Evolutionary conservation across 441 rosid species (phyloP), one percentile per base, ranked within the genome.

Genomic region (Gossypium gossypioides): DNA sequence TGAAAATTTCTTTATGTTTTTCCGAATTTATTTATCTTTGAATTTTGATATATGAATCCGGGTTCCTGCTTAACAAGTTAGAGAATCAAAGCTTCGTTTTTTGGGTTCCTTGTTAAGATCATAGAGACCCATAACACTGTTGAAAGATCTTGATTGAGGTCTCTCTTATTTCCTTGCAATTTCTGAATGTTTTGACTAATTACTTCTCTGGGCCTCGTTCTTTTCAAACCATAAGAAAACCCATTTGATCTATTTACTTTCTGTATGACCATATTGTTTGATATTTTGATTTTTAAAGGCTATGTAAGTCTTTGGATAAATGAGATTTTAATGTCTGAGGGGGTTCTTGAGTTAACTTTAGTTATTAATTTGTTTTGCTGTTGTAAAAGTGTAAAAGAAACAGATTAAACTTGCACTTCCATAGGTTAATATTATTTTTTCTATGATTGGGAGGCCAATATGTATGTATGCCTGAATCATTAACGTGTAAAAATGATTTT

Each of bases 181-280:
- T 63, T 40, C 69, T 5, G 2, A 25, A 37, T 55, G 6, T 52
- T 68, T 67, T 72, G 72, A 42, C 9, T 66, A n/a, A 32, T 77
- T 77, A 34, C 10, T 34, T 7, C 29, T 44, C 57, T 51, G 40
- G 69, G 57, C 52, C 37, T 56, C 5, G 12, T 24, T 57, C 3
- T 24, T 12, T 19, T 4, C 0, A 25, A 21, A 57, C 15, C n/a
- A 24, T 40, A 40, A 68, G 24, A 13, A 44, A 42, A 21, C 59
- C 71, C 16, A 19, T 58, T 62, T 25, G 77, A 74, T 78, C 58
- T 78, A 52, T 32, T 69, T 57, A 12, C 68, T 60, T 21, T 22
- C 13, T 50, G 6, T 63, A 50, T 56, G 55, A 58, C 19, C 24
- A 44, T 50, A 61, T 10, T 72, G 24, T 58, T 69, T 7, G 24